Conservation (phyloP, 1,139 yeast genomes). For the Yamadazyma pseudoaaseri region DNA sequence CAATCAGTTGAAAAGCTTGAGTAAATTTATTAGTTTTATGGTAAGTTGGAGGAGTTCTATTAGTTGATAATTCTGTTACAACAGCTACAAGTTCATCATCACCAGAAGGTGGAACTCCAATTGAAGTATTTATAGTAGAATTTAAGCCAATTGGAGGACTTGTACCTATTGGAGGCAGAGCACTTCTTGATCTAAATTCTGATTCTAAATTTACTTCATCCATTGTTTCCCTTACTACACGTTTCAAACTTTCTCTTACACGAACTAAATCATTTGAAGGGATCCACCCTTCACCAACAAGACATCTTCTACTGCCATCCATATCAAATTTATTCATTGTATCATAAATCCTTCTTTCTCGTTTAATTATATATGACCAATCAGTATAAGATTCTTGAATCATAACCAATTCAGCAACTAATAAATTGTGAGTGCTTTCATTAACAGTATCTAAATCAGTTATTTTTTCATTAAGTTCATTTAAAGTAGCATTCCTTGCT, state of each 20-base stretch:
- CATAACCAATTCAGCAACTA: slow-evolving; percentile 67
- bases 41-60: slow-evolving; percentile 88
- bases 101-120: slow-evolving; percentile 48
- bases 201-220: slow-evolving; percentile 22
- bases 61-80: slow-evolving; percentile 76
- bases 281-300: slow-evolving; percentile 98
- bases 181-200: background rate
- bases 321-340: slow-evolving; percentile 79
- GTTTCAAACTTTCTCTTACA: slow-evolving; percentile 25
- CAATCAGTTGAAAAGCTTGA: slow-evolving; percentile 84
- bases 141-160: background rate
- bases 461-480: slow-evolving; percentile 57
- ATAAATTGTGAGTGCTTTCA: slow-evolving; percentile 65
- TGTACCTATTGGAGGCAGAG: background rate
- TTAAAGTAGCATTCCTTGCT: slow-evolving; percentile 53
- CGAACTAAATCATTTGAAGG: slow-evolving; percentile 42
- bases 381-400: slow-evolving; percentile 57
- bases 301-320: slow-evolving; percentile 79
- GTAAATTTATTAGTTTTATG: slow-evolving; percentile 93
- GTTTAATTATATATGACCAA: slow-evolving; percentile 45
- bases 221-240: slow-evolving; percentile 23
- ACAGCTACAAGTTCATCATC: slow-evolving; percentile 45
- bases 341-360: slow-evolving; percentile 75
- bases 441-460: slow-evolving; percentile 55
- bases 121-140: slow-evolving; percentile 31